Evolutionary conservation across 495 filamentous ascomycete species (phyloP).

Genomic region (Trichoderma erinaceum): DNA sequence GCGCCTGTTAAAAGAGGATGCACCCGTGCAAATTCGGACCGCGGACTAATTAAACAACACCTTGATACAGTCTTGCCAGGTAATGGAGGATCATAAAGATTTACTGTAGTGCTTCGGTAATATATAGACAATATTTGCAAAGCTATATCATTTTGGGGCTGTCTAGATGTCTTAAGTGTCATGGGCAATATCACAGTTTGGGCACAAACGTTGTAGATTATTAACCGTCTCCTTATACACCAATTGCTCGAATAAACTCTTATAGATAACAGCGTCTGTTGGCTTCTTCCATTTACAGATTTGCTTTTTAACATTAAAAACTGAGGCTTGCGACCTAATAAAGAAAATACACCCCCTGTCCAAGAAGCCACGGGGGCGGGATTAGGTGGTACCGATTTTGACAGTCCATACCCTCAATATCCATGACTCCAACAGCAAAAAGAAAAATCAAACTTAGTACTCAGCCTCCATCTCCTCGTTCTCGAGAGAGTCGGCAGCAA

Average conservation of each 20-base stretch:
- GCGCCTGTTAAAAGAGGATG: background rate
- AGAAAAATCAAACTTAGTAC: slow-evolving; percentile 58
- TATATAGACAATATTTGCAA: no score
- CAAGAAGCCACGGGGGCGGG: background rate
- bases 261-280: slow-evolving; percentile 14
- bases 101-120: no score
- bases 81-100: no score
- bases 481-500: slow-evolving; percentile 90
- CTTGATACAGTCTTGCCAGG: no score
- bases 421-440: slow-evolving; percentile 12
- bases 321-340: slow-evolving; percentile 6
- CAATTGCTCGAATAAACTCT: slow-evolving; percentile 1
- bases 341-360: slow-evolving; percentile 15
- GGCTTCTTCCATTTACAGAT: slow-evolving; percentile 14
- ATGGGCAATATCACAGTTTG: background rate
- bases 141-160: no score
- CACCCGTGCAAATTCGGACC: background rate
- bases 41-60: background rate
- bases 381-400: slow-evolving; percentile 9
- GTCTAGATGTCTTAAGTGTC: no score
- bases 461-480: slow-evolving; percentile 87
- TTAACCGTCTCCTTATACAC: background rate
- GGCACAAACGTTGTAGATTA: background rate
- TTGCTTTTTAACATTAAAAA: slow-evolving; percentile 12
- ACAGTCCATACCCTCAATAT: slow-evolving; percentile 11